A percentile compares a stretch with the other conserved stretches of the same genome.
Conservation (phyloP, 768 basidiomycete species). For the Trametes cingulata region DNA sequence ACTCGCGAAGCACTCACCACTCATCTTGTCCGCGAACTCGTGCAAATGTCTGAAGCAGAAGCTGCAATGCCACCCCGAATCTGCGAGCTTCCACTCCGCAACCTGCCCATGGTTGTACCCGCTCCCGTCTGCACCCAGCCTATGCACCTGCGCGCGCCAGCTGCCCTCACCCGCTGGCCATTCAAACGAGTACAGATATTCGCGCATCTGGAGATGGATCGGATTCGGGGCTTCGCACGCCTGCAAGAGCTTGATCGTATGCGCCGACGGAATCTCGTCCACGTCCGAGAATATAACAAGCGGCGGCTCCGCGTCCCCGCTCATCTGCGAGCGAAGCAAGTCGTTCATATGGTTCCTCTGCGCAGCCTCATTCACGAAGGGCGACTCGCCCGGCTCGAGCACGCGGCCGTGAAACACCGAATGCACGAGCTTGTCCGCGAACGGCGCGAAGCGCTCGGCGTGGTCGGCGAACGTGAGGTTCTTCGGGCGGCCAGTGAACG, state of each 20-base stretch:
- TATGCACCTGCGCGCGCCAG: slow-evolving; percentile 58
- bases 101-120: slow-evolving; percentile 52
- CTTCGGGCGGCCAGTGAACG: slow-evolving; percentile 62
- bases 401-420: slow-evolving; percentile 47
- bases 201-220: slow-evolving; percentile 61
- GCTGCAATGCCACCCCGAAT: slow-evolving; percentile 71
- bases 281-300: slow-evolving; percentile 63
- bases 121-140: slow-evolving; percentile 42
- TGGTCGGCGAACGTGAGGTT: slow-evolving; percentile 50
- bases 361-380: slow-evolving; percentile 52
- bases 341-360: slow-evolving; percentile 52
- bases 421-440: slow-evolving; percentile 56
- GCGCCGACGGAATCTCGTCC: slow-evolving; percentile 59
- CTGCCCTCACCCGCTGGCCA: slow-evolving; percentile 55
- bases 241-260: slow-evolving; percentile 52
- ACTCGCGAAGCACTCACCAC: slow-evolving; percentile 16
- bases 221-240: slow-evolving; percentile 52
- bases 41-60: slow-evolving; percentile 63
- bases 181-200: slow-evolving; percentile 62
- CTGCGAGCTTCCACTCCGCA: slow-evolving; percentile 50
- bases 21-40: slow-evolving; percentile 62
- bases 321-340: slow-evolving; percentile 43
- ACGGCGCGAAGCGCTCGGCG: slow-evolving; percentile 47
- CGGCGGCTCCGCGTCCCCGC: slow-evolving; percentile 33
- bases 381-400: slow-evolving; percentile 42